Conservation (phyloP, 805 yeast genomes). For the Ogataea methylovora region DNA sequence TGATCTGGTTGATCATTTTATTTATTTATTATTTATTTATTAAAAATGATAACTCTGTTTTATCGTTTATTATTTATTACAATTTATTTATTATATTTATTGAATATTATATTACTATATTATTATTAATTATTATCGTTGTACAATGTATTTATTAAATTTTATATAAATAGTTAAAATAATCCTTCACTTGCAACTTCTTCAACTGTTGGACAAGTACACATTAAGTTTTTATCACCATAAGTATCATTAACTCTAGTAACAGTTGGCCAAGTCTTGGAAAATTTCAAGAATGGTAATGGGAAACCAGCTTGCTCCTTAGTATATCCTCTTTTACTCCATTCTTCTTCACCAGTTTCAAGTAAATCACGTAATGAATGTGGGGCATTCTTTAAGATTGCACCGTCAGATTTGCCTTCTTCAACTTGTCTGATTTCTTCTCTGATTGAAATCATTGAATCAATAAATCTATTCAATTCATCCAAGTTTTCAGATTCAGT, state of each 20-base stretch:
- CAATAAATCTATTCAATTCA: conserved; percentile 87
- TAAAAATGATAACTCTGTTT: not conserved
- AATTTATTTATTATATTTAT: not conserved
- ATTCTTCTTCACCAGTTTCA: conserved; percentile 49
- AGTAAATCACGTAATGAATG: conserved; percentile 80
- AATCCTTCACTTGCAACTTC: conserved; percentile 40
- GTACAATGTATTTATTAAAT: not conserved
- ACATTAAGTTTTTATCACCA: conserved; percentile 87
- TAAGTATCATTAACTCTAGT: conserved; percentile 89
- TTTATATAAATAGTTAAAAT: not conserved
- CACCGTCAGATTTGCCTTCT: conserved; percentile 57
- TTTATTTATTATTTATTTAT: not conserved
- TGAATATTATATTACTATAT: not conserved
- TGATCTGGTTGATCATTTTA: not conserved
- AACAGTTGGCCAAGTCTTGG: conserved; percentile 95
- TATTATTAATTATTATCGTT: not conserved
- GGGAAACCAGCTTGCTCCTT: conserved; percentile 95
- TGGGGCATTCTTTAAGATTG: conserved; percentile 82
- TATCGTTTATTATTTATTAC: not conserved
- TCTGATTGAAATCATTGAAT: conserved; percentile 77
- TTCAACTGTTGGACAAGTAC: conserved; percentile 88
- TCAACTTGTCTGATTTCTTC: conserved; percentile 71
- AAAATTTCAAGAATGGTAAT: conserved; percentile 56
- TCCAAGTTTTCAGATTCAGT: conserved; percentile 88
- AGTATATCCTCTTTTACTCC: conserved; percentile 83